phyloP scores from a whole-genome alignment of 768 basidiomycete genomes.

The Termitomyces sp. region DNA sequence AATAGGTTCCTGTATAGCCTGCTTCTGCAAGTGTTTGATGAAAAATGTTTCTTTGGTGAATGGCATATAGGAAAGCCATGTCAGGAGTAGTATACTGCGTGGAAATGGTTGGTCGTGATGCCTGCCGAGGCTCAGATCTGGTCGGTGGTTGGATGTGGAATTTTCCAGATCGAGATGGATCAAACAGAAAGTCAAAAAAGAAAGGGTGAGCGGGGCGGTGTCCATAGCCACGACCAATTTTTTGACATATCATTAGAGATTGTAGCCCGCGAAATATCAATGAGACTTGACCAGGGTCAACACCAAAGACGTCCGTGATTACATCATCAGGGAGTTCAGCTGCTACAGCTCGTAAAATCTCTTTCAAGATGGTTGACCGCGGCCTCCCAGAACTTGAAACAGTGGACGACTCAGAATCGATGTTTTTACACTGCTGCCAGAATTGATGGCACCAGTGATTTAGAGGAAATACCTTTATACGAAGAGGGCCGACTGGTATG shows the following conservation, averaged over 20 bases:
- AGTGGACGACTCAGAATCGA: background rate
- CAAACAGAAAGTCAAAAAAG: background rate
- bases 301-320: background rate
- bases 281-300: background rate
- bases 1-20: background rate
- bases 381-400: background rate
- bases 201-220: background rate
- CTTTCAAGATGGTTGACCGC: background rate
- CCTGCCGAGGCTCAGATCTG: background rate
- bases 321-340: background rate
- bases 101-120: background rate
- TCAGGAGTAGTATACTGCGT: background rate
- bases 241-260: background rate
- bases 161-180: background rate
- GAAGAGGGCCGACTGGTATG: background rate
- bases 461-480: background rate
- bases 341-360: background rate
- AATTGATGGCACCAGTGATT: background rate
- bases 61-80: background rate
- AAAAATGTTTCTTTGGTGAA: background rate
- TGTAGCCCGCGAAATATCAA: background rate
- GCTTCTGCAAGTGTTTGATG: background rate
- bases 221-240: background rate
- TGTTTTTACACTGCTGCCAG: background rate
- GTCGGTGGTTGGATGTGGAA: background rate